Evolutionary conservation across 2,329 filamentous ascomycete genomes (phyloP).

Genomic region (Neurospora sp.): DNA sequence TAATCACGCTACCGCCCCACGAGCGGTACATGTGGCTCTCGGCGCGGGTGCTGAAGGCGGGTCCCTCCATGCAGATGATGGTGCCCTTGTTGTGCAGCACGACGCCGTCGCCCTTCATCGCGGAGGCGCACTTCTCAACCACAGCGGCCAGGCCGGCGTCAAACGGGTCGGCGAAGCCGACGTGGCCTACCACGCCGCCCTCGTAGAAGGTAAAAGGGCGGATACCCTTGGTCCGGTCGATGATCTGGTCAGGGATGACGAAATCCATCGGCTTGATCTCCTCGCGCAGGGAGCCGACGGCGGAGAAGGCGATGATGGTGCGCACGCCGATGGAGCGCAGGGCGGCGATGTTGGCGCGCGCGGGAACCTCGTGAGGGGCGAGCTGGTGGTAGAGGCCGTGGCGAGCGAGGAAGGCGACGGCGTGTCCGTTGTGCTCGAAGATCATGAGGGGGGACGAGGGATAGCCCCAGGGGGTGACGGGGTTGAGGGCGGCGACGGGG

Average conservation of each 20-base stretch:
- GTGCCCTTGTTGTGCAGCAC: conserved; percentile 75
- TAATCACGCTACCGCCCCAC: conserved; percentile 92
- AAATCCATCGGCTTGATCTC: conserved; percentile 94
- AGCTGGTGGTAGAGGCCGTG: conserved; percentile 84
- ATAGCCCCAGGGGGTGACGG: conserved; percentile 78
- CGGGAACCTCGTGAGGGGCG: conserved; percentile 89
- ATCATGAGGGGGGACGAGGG: conserved; percentile 72
- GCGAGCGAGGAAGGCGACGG: conserved; percentile 87
- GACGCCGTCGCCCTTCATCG: conserved; percentile 74
- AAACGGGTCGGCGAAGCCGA: conserved; percentile 94
- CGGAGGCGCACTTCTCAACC: conserved; percentile 64
- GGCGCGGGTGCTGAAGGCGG: conserved; percentile 91
- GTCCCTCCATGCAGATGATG: conserved; percentile 96
- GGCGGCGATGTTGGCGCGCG: conserved; percentile 96
- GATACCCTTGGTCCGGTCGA: conserved; percentile 93
- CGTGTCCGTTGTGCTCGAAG: conserved; percentile 71
- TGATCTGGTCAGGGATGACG: conserved; percentile 90
- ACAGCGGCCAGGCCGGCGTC: conserved; percentile 67
- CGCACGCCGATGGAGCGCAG: conserved; percentile 81
- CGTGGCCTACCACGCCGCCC: conserved; percentile 81
- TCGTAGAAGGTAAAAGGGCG: conserved; percentile 95
- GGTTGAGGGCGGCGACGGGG: conserved; percentile 67
- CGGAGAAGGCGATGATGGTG: conserved; percentile 86
- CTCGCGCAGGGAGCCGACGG: conserved; percentile 86
- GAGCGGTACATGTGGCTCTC: conserved; percentile 91